Conservation (phyloP, 768 basidiomycete genomes). For the Dioszegia aurantiaca region DNA sequence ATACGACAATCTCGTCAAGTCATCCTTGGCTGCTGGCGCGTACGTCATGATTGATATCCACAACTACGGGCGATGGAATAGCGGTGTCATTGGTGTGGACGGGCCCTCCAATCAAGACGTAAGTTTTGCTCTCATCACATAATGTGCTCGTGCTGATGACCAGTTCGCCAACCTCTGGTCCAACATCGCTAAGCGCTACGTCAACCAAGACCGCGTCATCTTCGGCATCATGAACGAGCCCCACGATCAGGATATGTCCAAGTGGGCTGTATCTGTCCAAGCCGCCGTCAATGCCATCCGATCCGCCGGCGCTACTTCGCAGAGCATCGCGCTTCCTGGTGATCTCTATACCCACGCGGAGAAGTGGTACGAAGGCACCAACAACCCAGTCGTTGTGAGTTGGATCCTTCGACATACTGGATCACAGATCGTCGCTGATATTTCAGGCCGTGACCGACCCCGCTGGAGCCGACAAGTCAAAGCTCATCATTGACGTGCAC, state of each 20-base stretch:
- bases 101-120: conserved; percentile 58
- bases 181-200: conserved; percentile 59
- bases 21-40: conserved; percentile 56
- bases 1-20: conserved; percentile 59
- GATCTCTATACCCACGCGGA: conserved; percentile 57
- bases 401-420: conserved; percentile 51
- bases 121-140: conserved; percentile 15
- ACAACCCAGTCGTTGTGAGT: conserved; percentile 56
- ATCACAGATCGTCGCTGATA: conserved; percentile 51
- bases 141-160: not conserved
- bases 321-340: conserved; percentile 63
- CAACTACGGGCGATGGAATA: conserved; percentile 65
- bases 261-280: conserved; percentile 58
- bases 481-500: conserved; percentile 64
- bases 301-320: conserved; percentile 59
- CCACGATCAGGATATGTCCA: conserved; percentile 56
- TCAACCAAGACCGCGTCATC: conserved; percentile 54
- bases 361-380: conserved; percentile 58
- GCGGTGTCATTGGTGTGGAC: conserved; percentile 62
- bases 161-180: conserved; percentile 61
- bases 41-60: conserved; percentile 61
- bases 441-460: conserved; percentile 53
- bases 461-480: conserved; percentile 46
- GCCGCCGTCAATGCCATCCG: conserved; percentile 62
- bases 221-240: conserved; percentile 63